These are phyloP conservation scores for Colletotrichum higginsianum DNA, from an alignment of 2,329 filamentous ascomycete species.

Conservation along the genomic window DNA sequence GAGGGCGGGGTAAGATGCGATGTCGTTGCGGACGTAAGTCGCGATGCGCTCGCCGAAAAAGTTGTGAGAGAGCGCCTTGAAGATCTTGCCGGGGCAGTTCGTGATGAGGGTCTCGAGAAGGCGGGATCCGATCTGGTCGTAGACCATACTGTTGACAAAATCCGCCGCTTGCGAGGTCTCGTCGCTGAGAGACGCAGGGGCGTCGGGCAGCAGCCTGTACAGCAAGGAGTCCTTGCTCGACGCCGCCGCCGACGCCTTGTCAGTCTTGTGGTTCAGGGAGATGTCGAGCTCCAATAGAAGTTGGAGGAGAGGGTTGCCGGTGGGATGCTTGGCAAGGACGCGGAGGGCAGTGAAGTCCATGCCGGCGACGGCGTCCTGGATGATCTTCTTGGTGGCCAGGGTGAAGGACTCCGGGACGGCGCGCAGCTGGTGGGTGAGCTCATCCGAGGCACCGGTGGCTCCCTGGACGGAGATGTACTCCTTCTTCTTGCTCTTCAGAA, in stretches of 20 bases:
- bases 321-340: conserved; percentile 87
- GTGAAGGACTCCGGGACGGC: conserved; percentile 85
- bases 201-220: conserved; percentile 84
- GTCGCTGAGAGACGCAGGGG: conserved; percentile 77
- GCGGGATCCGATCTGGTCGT: conserved; percentile 91
- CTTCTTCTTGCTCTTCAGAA: conserved; percentile 94
- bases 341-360: conserved; percentile 86
- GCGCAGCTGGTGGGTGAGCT: conserved; percentile 58
- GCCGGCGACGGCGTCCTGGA: conserved; percentile 80
- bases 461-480: conserved; percentile 81
- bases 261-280: conserved; percentile 76
- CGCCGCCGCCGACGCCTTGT: conserved; percentile 68
- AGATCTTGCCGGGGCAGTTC: conserved; percentile 86
- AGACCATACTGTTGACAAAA: conserved; percentile 89
- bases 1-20: conserved; percentile 89
- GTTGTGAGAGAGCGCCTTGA: conserved; percentile 87
- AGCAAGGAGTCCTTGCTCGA: conserved; percentile 70
- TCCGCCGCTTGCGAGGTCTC: conserved; percentile 79
- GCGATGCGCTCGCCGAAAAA: conserved; percentile 86
- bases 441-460: conserved; percentile 58
- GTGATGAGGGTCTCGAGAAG: conserved; percentile 89
- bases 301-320: conserved; percentile 94
- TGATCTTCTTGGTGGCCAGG: conserved; percentile 84
- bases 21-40: conserved; percentile 88
- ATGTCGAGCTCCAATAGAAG: conserved; percentile 91